Percentiles rank a stretch among this genome's conserved stretches.
phyloP scores from a whole-genome alignment of 2,329 filamentous ascomycete species.

The Fusarium pseudograminearum region DNA sequence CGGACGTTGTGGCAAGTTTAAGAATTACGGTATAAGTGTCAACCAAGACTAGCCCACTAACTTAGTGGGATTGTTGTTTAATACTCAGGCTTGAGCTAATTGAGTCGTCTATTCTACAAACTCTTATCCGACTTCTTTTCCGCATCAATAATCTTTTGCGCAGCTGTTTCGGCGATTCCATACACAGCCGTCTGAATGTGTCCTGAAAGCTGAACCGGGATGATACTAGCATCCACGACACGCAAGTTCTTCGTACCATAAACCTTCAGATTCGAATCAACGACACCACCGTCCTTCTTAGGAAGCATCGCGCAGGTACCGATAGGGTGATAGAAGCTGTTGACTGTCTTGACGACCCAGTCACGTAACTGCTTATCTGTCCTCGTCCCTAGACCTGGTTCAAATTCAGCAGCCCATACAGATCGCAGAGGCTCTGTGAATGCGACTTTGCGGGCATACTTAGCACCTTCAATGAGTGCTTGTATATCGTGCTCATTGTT shows the following conservation, averaged over 20 bases:
- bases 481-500: slow-evolving; percentile 8
- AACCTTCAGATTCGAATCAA: background rate
- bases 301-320: slow-evolving; percentile 11
- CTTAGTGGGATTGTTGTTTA: background rate
- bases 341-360: slow-evolving; percentile 1
- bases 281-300: slow-evolving; percentile 2
- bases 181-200: slow-evolving; percentile 10
- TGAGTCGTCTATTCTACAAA: background rate
- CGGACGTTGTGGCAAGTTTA: background rate
- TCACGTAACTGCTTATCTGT: slow-evolving; percentile 5
- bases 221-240: slow-evolving; percentile 17
- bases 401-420: background rate
- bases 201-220: background rate
- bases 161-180: slow-evolving; percentile 1
- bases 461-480: background rate
- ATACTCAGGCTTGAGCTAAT: background rate
- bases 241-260: slow-evolving; percentile 2
- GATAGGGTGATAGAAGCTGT: slow-evolving; percentile 4
- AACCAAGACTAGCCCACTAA: background rate
- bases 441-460: slow-evolving; percentile 6
- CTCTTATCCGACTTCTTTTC: background rate
- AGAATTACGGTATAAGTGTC: background rate
- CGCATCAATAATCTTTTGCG: slow-evolving; percentile 3
- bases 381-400: background rate
- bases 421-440: slow-evolving; percentile 3